phyloP scores from a whole-genome alignment of 2,329 filamentous ascomycete genomes.

The Blastomyces emzantsi region DNA sequence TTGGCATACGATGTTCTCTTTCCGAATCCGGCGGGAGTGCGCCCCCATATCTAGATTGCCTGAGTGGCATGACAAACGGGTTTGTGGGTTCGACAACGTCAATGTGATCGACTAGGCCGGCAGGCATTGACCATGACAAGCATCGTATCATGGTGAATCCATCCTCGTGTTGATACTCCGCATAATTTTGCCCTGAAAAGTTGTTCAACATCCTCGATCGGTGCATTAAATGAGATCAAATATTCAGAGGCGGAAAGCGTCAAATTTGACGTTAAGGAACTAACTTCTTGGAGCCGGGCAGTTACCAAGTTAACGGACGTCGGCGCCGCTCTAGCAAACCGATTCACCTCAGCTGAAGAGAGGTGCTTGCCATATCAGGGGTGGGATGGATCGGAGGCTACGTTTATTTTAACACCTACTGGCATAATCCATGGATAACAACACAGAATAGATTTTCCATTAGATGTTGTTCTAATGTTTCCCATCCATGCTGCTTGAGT shows the following conservation, averaged over 20 bases:
- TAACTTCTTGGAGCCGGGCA: not conserved
- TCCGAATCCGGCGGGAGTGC: not conserved
- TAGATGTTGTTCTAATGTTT: not conserved
- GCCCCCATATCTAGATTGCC: slow-evolving; percentile 1
- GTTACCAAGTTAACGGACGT: not conserved
- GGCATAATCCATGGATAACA: not conserved
- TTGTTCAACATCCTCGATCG: not conserved
- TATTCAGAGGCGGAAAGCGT: not conserved
- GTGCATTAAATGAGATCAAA: not conserved
- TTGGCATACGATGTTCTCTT: not conserved
- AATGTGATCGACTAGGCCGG: not conserved
- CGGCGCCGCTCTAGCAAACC: not conserved
- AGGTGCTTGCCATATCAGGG: not conserved
- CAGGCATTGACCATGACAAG: slow-evolving; percentile 1
- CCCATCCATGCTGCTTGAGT: slow-evolving; percentile 3
- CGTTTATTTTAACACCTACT: not conserved
- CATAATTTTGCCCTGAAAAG: slow-evolving; percentile 1
- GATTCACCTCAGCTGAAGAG: not conserved
- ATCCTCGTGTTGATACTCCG: not conserved
- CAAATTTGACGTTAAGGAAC: not conserved
- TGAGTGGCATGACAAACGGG: not conserved
- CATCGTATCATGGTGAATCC: not conserved
- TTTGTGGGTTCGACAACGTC: slow-evolving; percentile 1
- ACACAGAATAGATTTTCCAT: not conserved
- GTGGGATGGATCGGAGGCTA: not conserved